These are phyloP conservation scores for Cyphellophora europaea DNA, from an alignment of 2,329 filamentous ascomycete genomes.

Conservation along the genomic window DNA sequence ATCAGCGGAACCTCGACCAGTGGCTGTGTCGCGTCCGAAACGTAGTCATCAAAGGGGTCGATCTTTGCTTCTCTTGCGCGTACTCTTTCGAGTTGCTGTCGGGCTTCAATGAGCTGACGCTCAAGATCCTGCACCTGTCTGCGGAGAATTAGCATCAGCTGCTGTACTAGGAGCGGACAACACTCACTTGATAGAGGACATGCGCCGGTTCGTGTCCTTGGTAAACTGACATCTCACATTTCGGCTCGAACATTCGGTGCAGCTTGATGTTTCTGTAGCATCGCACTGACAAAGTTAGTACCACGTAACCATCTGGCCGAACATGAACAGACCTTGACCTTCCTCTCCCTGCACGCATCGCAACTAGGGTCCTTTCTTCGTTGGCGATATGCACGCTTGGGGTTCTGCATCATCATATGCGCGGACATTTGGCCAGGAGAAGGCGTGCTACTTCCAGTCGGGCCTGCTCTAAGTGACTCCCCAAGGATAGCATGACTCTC, in stretches of 20 bases:
- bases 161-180: slow-evolving; percentile 6
- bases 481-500: slow-evolving; percentile 26
- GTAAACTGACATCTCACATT: slow-evolving; percentile 98
- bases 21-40: slow-evolving; percentile 30
- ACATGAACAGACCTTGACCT: slow-evolving; percentile 46
- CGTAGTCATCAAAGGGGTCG: slow-evolving; percentile 35
- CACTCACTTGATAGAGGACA: slow-evolving; percentile 93
- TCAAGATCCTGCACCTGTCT: slow-evolving; percentile 92
- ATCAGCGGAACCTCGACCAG: slow-evolving; percentile 54
- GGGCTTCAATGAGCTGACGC: slow-evolving; percentile 73
- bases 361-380: slow-evolving; percentile 94
- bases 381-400: slow-evolving; percentile 91
- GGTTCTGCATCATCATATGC: slow-evolving; percentile 51
- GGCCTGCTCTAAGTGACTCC: slow-evolving; percentile 19
- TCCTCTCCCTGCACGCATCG: slow-evolving; percentile 84
- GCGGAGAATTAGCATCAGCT: slow-evolving; percentile 1
- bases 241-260: slow-evolving; percentile 92
- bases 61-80: slow-evolving; percentile 52
- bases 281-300: slow-evolving; percentile 55
- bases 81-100: slow-evolving; percentile 68
- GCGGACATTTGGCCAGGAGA: slow-evolving; percentile 25
- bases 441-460: slow-evolving; percentile 7
- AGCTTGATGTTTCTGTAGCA: slow-evolving; percentile 90
- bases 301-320: neutral
- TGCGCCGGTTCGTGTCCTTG: slow-evolving; percentile 94